Conservation (phyloP, 1,284 basidiomycete species). For the Heterobasidion occidentale region DNA sequence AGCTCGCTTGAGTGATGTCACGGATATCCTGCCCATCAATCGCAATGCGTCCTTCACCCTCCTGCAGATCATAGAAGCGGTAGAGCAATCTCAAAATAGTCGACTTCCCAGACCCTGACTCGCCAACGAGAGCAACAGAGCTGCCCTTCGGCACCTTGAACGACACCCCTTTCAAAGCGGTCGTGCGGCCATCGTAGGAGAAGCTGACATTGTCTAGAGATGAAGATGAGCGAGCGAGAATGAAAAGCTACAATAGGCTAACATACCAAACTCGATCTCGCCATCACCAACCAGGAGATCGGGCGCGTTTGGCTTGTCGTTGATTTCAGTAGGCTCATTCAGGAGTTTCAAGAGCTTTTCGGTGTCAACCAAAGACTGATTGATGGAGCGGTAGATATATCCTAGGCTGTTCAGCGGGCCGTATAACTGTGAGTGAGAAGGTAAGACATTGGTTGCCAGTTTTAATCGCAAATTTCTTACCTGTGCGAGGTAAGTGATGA, state of each 20-base stretch:
- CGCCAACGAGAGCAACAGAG: slow-evolving; percentile 78
- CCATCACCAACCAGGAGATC: slow-evolving; percentile 69
- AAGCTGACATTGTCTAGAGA: slow-evolving; percentile 19
- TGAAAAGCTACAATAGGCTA: slow-evolving; percentile 3
- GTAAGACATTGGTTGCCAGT: neutral
- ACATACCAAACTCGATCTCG: slow-evolving; percentile 78
- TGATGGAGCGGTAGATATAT: slow-evolving; percentile 65
- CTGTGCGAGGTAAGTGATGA: slow-evolving; percentile 75
- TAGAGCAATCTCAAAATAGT: slow-evolving; percentile 81
- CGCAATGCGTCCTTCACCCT: slow-evolving; percentile 64
- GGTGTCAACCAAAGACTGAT: slow-evolving; percentile 72
- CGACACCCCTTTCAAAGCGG: slow-evolving; percentile 70
- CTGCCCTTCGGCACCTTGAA: slow-evolving; percentile 80
- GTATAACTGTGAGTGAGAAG: slow-evolving; percentile 44
- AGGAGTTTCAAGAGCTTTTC: slow-evolving; percentile 71
- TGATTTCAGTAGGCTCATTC: slow-evolving; percentile 74
- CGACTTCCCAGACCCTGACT: slow-evolving; percentile 76
- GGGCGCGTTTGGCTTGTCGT: slow-evolving; percentile 70
- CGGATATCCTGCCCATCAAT: slow-evolving; percentile 85
- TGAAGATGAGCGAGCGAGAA: neutral
- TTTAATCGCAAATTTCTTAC: slow-evolving; percentile 29
- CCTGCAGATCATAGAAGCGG: slow-evolving; percentile 81
- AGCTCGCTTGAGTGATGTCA: slow-evolving; percentile 73
- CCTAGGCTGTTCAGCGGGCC: slow-evolving; percentile 68
- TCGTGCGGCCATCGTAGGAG: slow-evolving; percentile 49